Conservation (phyloP, 2,329 filamentous ascomycete species). For the Achaetomium macrosporum region DNA sequence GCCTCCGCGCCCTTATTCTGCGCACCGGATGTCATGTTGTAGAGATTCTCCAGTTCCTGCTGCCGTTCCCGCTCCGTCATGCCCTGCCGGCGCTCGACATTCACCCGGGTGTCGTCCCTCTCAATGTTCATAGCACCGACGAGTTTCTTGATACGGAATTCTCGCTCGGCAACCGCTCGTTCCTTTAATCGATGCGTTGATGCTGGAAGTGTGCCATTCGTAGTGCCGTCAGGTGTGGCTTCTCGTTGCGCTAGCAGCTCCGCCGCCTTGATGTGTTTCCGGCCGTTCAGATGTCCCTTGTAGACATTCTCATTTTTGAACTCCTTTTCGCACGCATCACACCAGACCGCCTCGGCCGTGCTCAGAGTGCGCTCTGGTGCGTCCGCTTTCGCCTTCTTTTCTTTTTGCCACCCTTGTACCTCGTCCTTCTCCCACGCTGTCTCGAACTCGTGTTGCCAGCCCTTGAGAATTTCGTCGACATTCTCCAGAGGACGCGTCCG, state of each 20-base stretch:
- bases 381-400: slow-evolving; percentile 37
- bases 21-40: slow-evolving; percentile 47
- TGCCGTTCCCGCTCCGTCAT: slow-evolving; percentile 97
- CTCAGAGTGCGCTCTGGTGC: slow-evolving; percentile 32
- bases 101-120: slow-evolving; percentile 81
- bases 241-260: slow-evolving; percentile 53
- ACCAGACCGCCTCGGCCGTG: slow-evolving; percentile 69
- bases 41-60: slow-evolving; percentile 85
- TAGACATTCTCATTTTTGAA: slow-evolving; percentile 96
- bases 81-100: slow-evolving; percentile 92
- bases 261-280: slow-evolving; percentile 86
- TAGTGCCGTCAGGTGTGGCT: slow-evolving; percentile 22
- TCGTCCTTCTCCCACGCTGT: slow-evolving; percentile 74
- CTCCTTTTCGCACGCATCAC: slow-evolving; percentile 84
- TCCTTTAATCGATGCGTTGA: slow-evolving; percentile 67
- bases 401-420: slow-evolving; percentile 69
- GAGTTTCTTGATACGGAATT: slow-evolving; percentile 75
- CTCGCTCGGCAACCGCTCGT: slow-evolving; percentile 81
- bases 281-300: slow-evolving; percentile 78
- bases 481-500: slow-evolving; percentile 82
- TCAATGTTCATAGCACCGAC: slow-evolving; percentile 79
- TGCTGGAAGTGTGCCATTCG: slow-evolving; percentile 22
- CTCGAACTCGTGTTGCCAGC: slow-evolving; percentile 80
- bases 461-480: slow-evolving; percentile 66
- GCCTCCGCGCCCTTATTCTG: slow-evolving; percentile 49